These are phyloP conservation scores for Neolentinus lepideus DNA, from an alignment of 1,284 basidiomycete genomes.

Conservation along the genomic window DNA sequence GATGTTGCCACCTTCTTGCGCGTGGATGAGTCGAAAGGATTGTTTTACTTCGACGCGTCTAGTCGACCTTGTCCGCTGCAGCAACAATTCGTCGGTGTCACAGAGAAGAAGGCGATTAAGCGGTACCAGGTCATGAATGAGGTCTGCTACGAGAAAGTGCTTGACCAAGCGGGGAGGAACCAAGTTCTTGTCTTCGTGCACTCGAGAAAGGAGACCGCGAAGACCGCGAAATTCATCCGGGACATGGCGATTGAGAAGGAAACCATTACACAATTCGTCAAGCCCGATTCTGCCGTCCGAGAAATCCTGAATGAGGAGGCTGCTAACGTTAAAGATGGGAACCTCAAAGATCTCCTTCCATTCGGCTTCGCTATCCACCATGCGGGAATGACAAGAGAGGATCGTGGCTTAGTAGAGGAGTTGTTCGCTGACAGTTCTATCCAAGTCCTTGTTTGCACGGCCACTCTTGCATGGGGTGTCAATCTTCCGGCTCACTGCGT, in stretches of 20 bases:
- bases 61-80: conserved; percentile 93
- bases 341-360: conserved; percentile 86
- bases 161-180: conserved; percentile 89
- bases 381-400: conserved; percentile 96
- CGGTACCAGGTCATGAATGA: conserved; percentile 98
- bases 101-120: conserved; percentile 99
- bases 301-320: conserved; percentile 87
- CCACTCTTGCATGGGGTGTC: conserved; percentile 99
- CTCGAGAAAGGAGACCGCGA: conserved; percentile 96
- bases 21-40: conserved; percentile 86
- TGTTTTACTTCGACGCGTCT: conserved; percentile 96
- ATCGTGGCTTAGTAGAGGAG: conserved; percentile 91
- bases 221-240: conserved; percentile 92
- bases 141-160: conserved; percentile 98
- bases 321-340: conserved; percentile 77
- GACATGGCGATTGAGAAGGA: conserved; percentile 97
- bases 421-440: conserved; percentile 91
- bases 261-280: conserved; percentile 92
- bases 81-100: conserved; percentile 96
- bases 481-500: conserved; percentile 97
- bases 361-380: conserved; percentile 99
- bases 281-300: conserved; percentile 81
- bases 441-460: conserved; percentile 95
- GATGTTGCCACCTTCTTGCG: conserved; percentile 99
- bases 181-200: conserved; percentile 96